Evolutionary conservation across 2,329 filamentous ascomycete species (phyloP), one percentile per base, ranked within the genome.

Genomic region (Penicillium concentricum): DNA sequence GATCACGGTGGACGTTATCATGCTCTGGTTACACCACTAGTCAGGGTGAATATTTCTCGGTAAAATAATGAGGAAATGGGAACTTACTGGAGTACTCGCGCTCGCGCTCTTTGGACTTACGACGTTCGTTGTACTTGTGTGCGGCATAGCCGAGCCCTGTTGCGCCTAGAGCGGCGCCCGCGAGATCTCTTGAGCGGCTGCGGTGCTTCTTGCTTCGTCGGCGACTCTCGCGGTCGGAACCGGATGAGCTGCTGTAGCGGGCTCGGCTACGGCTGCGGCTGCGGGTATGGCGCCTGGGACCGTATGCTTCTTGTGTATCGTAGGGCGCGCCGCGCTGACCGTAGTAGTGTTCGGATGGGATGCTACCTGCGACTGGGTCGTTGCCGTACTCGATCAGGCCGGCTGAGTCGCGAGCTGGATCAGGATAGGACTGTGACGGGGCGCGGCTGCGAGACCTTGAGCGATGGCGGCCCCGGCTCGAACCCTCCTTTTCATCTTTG

Each of bases 361-460:
- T 78, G 64, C 83, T 83, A 64, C 82, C 81, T 63, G 84, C 80
- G 53, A 87, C 83, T 8, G 84, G 85, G 67, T 84, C 82, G 68
- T 81, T 79, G 61, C 85, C 85, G 70, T 88, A 87, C 69, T 86
- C 84, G 74, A 87, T 85, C 72, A 87, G 73, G 58, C 77, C 79
- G 66, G 79, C 75, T 63, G 74, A 77, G 64, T 79, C 76, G 32
- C 72, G 68, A 15, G 69, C 59, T 22, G 72, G 71, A 51, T 78
- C 76, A 18, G 74, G 69, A 56, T 78, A 75, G n/a, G 64, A 63
- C 13, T 71, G 64, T 56, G 76, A 78, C 42, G 72, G 71, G 49
- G 72, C 71, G 46, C 74, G 66, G 60, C 74, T 76, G 61, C 76
- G 76, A 60, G 79, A 81, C 64, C 79, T 73, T 22, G 80, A 81